phyloP scores from a whole-genome alignment of 768 basidiomycete genomes.

The Pisolithus microcarpus region DNA sequence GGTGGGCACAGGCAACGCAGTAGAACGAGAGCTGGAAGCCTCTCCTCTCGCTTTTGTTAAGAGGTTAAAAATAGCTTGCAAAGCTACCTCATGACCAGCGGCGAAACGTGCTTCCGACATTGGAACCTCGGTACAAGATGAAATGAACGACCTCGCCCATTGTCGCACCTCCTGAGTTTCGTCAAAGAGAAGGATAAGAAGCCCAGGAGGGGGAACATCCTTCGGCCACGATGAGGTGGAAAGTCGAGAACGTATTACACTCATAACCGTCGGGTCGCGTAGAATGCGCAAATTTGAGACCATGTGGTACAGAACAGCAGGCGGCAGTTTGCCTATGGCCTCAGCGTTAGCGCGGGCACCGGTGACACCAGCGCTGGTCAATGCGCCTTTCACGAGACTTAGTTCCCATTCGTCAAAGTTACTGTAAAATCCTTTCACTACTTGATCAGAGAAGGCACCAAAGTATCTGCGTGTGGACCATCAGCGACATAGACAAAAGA shows the following conservation, averaged over 20 bases:
- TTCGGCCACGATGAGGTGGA: conserved; percentile 43
- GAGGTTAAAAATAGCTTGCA: conserved; percentile 33
- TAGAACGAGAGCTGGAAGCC: background rate
- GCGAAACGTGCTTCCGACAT: conserved; percentile 44
- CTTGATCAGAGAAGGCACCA: conserved; percentile 48
- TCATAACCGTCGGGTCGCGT: conserved; percentile 41
- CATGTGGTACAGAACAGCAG: conserved; percentile 54
- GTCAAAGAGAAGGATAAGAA: conserved; percentile 53
- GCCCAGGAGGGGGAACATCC: conserved; percentile 50
- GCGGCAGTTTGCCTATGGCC: conserved; percentile 36
- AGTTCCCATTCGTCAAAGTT: conserved; percentile 66
- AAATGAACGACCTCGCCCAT: conserved; percentile 51
- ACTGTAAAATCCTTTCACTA: conserved; percentile 51
- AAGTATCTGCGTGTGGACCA: conserved; percentile 52
- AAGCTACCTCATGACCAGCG: conserved; percentile 38
- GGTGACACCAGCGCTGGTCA: conserved; percentile 29
- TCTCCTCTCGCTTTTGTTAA: conserved; percentile 11
- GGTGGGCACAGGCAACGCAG: background rate
- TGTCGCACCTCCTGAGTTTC: conserved; percentile 41
- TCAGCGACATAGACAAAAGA: conserved; percentile 7
- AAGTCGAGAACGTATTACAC: conserved; percentile 20
- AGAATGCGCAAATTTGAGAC: conserved; percentile 56
- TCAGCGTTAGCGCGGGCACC: conserved; percentile 8
- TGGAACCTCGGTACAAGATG: conserved; percentile 33
- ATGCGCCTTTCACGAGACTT: conserved; percentile 39